Percentiles rank a stretch among this genome's conserved stretches.
Conservation (phyloP, 129 eudicot genomes). For the Artemisia tridentata region DNA sequence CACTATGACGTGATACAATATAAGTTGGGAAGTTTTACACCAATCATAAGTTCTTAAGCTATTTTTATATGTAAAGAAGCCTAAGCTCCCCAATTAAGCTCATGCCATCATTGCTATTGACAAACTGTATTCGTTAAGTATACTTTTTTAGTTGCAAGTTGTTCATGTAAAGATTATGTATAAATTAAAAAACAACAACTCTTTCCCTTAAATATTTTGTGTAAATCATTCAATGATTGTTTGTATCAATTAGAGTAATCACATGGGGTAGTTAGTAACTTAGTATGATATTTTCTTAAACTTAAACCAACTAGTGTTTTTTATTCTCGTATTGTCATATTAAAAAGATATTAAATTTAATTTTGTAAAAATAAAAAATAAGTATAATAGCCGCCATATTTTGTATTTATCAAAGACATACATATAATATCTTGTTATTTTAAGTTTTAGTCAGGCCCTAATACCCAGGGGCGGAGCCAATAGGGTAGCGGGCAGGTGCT, state of each 20-base stretch:
- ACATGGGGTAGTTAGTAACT: slow-evolving; percentile 2
- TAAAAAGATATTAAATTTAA: neutral
- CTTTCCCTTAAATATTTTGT: neutral
- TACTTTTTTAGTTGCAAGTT: too few species aligned
- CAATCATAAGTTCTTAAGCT: too few species aligned
- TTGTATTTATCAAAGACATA: neutral
- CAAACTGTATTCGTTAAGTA: too few species aligned
- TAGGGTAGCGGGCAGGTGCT: too few species aligned
- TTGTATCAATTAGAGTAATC: slow-evolving; percentile 1
- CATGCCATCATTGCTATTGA: too few species aligned
- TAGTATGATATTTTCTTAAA: too few species aligned
- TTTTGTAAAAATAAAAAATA: neutral
- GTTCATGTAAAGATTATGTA: too few species aligned
- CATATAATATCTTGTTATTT: neutral
- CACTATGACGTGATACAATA: too few species aligned
- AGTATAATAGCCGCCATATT: neutral
- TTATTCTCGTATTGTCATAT: neutral
- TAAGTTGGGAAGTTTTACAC: too few species aligned
- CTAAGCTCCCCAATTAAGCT: too few species aligned
- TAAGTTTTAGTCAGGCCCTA: neutral
- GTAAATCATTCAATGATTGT: neutral
- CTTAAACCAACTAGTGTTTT: neutral
- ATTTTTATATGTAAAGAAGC: too few species aligned
- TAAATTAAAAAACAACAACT: neutral
- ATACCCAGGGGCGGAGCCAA: too few species aligned